Evolutionary conservation across 2,329 filamentous ascomycete species (phyloP).

Genomic region (Exophiala sideris): DNA sequence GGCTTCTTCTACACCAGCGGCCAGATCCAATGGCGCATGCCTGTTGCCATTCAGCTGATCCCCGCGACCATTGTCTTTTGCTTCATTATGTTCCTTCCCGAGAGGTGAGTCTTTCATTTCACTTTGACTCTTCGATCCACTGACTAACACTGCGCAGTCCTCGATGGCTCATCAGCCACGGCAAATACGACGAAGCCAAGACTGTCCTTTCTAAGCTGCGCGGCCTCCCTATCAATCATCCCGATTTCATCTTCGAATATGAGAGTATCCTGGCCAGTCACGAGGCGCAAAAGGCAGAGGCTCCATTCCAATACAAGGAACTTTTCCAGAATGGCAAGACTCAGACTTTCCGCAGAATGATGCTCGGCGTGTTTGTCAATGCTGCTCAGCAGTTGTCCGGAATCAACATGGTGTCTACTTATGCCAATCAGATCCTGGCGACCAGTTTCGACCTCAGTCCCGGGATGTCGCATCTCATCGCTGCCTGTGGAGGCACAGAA

Average conservation of each 20-base stretch:
- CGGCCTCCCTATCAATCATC: neutral
- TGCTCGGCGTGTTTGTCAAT: conserved; percentile 54
- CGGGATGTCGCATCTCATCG: conserved; percentile 46
- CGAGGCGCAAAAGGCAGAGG: conserved; percentile 7
- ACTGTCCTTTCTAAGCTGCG: conserved; percentile 38
- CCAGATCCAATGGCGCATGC: conserved; percentile 5
- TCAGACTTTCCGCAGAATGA: conserved; percentile 54
- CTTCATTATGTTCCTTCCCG: conserved; percentile 2
- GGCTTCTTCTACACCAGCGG: conserved; percentile 8
- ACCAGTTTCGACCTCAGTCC: conserved; percentile 40
- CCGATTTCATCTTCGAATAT: conserved; percentile 4
- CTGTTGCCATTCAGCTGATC: conserved; percentile 6
- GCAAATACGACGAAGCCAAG: conserved; percentile 51
- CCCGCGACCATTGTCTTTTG: conserved; percentile 3
- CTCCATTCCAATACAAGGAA: conserved; percentile 29
- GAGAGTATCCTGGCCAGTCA: conserved; percentile 7
- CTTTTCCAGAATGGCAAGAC: conserved; percentile 56
- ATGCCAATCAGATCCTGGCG: conserved; percentile 43
- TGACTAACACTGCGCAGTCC: conserved; percentile 46
- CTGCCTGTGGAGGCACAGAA: conserved; percentile 53
- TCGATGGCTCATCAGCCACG: conserved; percentile 57
- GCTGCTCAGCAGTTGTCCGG: conserved; percentile 51
- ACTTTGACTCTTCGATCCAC: conserved; percentile 38
- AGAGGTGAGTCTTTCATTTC: conserved; percentile 50
- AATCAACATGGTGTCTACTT: conserved; percentile 45